These are phyloP conservation scores for Catharanthus roseus DNA, from an alignment of 257 asterid species.

Conservation along the genomic window DNA sequence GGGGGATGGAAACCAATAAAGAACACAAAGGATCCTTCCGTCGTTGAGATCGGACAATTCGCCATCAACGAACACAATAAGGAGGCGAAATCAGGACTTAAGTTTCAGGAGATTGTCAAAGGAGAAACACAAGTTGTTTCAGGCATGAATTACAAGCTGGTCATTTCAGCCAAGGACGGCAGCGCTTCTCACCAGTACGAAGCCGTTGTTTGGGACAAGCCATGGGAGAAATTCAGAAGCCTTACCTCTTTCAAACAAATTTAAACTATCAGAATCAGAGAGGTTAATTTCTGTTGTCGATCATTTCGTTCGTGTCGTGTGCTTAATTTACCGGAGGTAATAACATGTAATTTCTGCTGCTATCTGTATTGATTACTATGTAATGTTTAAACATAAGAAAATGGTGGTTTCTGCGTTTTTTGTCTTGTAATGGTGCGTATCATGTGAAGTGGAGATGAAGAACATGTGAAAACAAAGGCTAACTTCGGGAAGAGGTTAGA, in stretches of 20 bases:
- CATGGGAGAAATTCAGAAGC: slow-evolving; percentile 9
- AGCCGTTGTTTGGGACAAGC: slow-evolving; percentile 9
- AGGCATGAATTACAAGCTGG: slow-evolving; percentile 5
- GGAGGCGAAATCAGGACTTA: neutral
- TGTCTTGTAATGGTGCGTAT: too few species aligned
- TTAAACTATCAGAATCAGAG: too few species aligned
- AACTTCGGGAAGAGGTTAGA: too few species aligned
- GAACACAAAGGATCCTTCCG: neutral
- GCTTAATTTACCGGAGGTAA: neutral
- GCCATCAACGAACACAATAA: slow-evolving; percentile 15
- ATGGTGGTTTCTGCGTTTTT: too few species aligned
- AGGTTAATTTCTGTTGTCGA: neutral
- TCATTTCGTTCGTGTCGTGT: neutral
- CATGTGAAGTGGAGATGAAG: too few species aligned
- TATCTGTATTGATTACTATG: too few species aligned
- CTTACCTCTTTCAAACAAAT: slow-evolving; percentile 19
- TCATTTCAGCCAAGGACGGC: slow-evolving; percentile 7
- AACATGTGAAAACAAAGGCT: too few species aligned
- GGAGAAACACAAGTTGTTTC: slow-evolving; percentile 17
- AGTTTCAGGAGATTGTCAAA: neutral
- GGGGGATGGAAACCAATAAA: slow-evolving; percentile 8
- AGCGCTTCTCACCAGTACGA: neutral
- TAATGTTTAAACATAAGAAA: too few species aligned
- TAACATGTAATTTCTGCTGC: neutral
- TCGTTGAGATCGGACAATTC: slow-evolving; percentile 8